phyloP scores from a whole-genome alignment of 176 grass and related monocot species.

The Poa pratensis region DNA sequence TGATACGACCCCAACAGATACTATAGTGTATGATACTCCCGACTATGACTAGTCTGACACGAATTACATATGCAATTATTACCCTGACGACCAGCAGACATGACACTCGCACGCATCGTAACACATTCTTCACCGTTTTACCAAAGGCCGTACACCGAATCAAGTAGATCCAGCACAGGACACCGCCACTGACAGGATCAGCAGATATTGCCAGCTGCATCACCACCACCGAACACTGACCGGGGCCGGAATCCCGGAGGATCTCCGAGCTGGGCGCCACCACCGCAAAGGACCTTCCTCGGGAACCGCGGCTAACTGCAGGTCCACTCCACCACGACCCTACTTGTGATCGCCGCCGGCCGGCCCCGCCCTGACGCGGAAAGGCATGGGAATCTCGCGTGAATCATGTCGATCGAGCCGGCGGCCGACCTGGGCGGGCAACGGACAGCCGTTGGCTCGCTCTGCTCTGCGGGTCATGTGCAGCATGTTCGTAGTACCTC shows the following conservation, averaged over 20 bases:
- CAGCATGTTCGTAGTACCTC: not conserved
- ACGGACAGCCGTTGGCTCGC: slow-evolving; percentile 30
- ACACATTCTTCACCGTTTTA: slow-evolving; percentile 32
- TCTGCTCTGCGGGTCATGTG: not conserved
- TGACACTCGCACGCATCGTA: too few relatives aligned
- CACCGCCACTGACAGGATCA: not conserved
- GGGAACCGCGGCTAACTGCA: not conserved
- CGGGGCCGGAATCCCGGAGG: not conserved
- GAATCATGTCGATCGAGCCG: not conserved
- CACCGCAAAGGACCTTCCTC: not conserved
- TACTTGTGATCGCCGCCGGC: too few relatives aligned
- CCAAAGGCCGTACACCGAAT: not conserved
- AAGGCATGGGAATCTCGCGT: not conserved
- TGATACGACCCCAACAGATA: too few relatives aligned
- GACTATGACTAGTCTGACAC: too few relatives aligned
- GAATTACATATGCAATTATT: too few relatives aligned
- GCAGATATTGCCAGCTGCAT: not conserved
- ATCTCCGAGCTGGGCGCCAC: not conserved
- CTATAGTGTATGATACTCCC: too few relatives aligned
- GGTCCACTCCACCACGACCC: not conserved
- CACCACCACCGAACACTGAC: slow-evolving; percentile 14
- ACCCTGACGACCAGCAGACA: too few relatives aligned
- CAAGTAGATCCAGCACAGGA: not conserved
- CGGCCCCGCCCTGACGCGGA: not conserved
- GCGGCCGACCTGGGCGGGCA: slow-evolving; percentile 10